Percentiles rank a stretch among this genome's conserved stretches.
These are phyloP conservation scores for Kurtzmaniella natalensis DNA, from an alignment of 1,139 yeast genomes.

Conservation along the genomic window DNA sequence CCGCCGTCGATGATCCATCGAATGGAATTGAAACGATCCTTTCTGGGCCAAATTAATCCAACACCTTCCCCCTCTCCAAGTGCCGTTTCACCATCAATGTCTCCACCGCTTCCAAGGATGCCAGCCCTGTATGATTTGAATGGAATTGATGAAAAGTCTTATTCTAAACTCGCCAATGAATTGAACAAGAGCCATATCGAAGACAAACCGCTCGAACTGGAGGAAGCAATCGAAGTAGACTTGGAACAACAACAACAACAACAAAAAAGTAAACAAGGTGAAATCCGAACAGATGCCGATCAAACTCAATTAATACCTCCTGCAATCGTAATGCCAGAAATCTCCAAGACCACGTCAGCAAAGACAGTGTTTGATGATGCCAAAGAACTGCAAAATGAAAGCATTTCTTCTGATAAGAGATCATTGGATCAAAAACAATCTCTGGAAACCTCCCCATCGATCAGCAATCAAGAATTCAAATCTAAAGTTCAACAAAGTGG, in stretches of 20 bases:
- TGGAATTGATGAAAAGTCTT: conserved; percentile 27
- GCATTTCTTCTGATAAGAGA: conserved; percentile 1
- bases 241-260: conserved; percentile 14
- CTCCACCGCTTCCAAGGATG: conserved; percentile 46
- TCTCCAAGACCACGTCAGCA: too few relatives aligned
- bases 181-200: neutral
- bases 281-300: neutral
- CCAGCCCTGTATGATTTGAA: conserved; percentile 59
- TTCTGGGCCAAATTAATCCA: conserved; percentile 2
- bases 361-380: too few relatives aligned
- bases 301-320: too few relatives aligned
- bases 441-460: neutral
- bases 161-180: conserved; percentile 16
- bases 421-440: neutral
- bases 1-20: neutral
- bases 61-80: conserved; percentile 3
- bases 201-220: too few relatives aligned
- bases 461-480: too few relatives aligned
- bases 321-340: too few relatives aligned
- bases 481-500: too few relatives aligned
- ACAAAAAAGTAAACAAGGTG: neutral
- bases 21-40: neutral
- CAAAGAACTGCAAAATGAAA: neutral
- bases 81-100: conserved; percentile 6
- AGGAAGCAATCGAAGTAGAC: too few relatives aligned